A percentile compares a stretch with the other conserved stretches of the same genome.
These are phyloP conservation scores for Fagus crenata DNA, from an alignment of 306 rosid genomes.

Conservation along the genomic window DNA sequence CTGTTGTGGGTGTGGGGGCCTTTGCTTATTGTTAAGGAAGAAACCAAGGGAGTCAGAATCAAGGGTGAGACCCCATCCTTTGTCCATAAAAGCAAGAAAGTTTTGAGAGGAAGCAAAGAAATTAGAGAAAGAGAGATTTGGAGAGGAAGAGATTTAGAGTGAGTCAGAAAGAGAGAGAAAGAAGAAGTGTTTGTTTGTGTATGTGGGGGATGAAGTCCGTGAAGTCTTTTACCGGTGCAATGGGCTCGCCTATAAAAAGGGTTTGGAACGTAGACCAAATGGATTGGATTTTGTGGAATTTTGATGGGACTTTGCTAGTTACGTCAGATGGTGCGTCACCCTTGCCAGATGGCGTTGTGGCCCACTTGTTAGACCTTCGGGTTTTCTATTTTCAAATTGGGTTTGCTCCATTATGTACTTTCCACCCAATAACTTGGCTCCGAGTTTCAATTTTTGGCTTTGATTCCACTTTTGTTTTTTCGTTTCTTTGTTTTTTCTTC, in stretches of 20 bases:
- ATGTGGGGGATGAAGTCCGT: constrained; percentile 41
- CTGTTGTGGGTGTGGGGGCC: background rate
- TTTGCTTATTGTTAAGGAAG: constrained; percentile 42
- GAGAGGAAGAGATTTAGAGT: background rate
- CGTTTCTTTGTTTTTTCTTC: too few relatives aligned
- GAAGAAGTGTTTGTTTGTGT: background rate
- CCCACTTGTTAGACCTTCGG: background rate
- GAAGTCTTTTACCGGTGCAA: constrained; percentile 60
- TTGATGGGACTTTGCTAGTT: constrained; percentile 25
- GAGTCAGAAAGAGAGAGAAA: constrained; percentile 3
- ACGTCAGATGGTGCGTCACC: constrained; percentile 95
- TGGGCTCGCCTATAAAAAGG: constrained; percentile 66
- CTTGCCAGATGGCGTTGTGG: constrained; percentile 26
- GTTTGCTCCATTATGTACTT: background rate
- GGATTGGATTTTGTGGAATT: constrained; percentile 24
- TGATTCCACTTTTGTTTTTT: too few relatives aligned
- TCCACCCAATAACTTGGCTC: background rate
- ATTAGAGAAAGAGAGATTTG: background rate
- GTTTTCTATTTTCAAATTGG: background rate
- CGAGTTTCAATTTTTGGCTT: background rate
- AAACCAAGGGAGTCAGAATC: constrained; percentile 48
- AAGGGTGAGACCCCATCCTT: constrained; percentile 84
- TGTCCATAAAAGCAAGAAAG: constrained; percentile 62
- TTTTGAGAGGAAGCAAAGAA: background rate
- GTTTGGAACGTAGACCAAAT: constrained; percentile 49